phyloP scores from a whole-genome alignment of 2,329 filamentous ascomycete genomes.

The Metarhizium robertsii region DNA sequence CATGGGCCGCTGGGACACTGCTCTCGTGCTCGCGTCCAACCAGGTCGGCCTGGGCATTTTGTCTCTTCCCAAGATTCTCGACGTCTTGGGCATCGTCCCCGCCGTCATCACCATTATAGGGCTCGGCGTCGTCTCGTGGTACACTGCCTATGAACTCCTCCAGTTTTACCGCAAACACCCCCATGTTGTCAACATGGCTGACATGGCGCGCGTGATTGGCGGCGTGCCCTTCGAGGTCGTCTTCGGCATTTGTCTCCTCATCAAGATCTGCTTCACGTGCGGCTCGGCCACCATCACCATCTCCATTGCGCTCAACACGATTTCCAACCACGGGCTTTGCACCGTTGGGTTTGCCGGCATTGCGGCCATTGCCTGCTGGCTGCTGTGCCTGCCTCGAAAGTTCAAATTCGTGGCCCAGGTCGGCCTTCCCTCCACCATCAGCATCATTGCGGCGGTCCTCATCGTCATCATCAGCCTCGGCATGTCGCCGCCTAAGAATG shows the following conservation, averaged over 20 bases:
- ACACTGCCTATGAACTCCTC: constrained; percentile 39
- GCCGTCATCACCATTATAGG: constrained; percentile 61
- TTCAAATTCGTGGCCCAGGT: constrained; percentile 35
- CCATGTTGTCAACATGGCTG: constrained; percentile 61
- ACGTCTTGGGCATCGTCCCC: constrained; percentile 56
- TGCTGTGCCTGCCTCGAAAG: constrained; percentile 58
- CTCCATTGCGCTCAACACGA: constrained; percentile 60
- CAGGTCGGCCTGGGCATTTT: constrained; percentile 37
- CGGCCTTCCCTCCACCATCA: constrained; percentile 23
- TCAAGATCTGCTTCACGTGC: constrained; percentile 65
- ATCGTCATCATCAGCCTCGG: constrained; percentile 28
- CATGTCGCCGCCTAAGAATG: constrained; percentile 18
- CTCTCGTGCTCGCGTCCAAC: constrained; percentile 23
- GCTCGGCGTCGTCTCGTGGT: constrained; percentile 56
- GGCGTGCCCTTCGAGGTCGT: constrained; percentile 17
- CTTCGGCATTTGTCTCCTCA: constrained; percentile 50
- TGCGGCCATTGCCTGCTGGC: constrained; percentile 50
- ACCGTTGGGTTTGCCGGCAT: constrained; percentile 58
- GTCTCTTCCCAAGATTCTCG: constrained; percentile 64
- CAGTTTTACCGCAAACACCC: constrained; percentile 61
- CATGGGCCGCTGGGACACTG: constrained; percentile 24
- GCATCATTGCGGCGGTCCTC: constrained; percentile 24
- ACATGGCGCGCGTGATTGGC: constrained; percentile 51
- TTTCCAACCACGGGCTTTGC: constrained; percentile 51
- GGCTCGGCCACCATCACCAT: constrained; percentile 58